A percentile compares a stretch with the other conserved stretches of the same genome.
Conservation (phyloP, 345 rosid species). For the Lepidium didymum region DNA sequence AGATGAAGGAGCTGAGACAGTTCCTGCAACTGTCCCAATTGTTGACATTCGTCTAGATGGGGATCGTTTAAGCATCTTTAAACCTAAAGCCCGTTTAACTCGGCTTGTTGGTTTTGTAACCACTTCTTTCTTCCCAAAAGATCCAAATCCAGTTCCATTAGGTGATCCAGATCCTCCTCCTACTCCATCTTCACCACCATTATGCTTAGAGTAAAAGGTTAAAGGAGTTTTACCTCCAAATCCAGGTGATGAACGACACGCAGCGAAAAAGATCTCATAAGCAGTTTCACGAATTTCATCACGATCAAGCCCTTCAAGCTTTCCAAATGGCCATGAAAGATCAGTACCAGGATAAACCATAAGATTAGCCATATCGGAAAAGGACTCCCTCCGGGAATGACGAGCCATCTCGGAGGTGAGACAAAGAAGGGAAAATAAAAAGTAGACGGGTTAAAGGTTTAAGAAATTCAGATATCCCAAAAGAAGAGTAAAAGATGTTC, state of each 20-base stretch:
- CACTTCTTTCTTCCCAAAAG: conserved; percentile 42
- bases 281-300: conserved; percentile 77
- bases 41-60: conserved; percentile 61
- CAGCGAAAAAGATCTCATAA: conserved; percentile 78
- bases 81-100: conserved; percentile 62
- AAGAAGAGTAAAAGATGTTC: not conserved
- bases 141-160: conserved; percentile 18
- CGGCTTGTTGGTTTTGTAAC: conserved; percentile 62
- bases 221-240: conserved; percentile 69
- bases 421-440: not conserved
- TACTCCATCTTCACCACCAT: conserved; percentile 29
- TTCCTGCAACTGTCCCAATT: conserved; percentile 18
- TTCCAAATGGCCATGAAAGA: conserved; percentile 70
- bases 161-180: conserved; percentile 22
- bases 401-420: conserved; percentile 36
- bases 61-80: conserved; percentile 67
- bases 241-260: conserved; percentile 83
- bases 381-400: conserved; percentile 45
- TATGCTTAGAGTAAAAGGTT: conserved; percentile 48
- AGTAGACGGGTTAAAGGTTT: not conserved
- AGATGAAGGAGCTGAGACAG: conserved; percentile 45
- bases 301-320: conserved; percentile 43
- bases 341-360: conserved; percentile 29
- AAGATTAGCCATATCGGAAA: conserved; percentile 13
- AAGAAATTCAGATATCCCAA: not conserved